Conservation (phyloP, 257 asterid genomes). For the Primulina tabacum region DNA sequence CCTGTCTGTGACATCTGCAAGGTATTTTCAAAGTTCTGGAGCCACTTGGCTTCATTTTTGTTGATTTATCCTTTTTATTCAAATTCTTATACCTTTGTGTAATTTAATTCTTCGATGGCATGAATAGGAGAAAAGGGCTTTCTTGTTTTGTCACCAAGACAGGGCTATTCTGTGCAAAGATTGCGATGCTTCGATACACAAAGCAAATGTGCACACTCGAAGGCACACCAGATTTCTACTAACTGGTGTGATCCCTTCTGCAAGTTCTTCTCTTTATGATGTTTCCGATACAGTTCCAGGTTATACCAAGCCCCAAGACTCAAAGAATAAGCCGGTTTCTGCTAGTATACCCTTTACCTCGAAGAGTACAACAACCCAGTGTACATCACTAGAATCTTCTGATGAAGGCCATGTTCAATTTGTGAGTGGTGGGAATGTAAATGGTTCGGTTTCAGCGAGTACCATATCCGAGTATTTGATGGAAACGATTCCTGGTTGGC, state of each 20-base stretch:
- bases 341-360: constrained; percentile 21
- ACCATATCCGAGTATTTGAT: constrained; percentile 80
- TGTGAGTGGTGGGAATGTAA: constrained; percentile 23
- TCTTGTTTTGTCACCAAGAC: constrained; percentile 89
- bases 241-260: constrained; percentile 64
- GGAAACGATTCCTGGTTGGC: constrained; percentile 87
- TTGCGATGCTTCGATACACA: constrained; percentile 75
- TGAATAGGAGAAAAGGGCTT: constrained; percentile 71
- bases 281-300: constrained; percentile 36
- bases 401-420: constrained; percentile 20
- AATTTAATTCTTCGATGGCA: not conserved
- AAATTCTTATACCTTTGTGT: not conserved
- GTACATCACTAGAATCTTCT: constrained; percentile 16
- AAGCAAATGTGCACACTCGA: constrained; percentile 63
- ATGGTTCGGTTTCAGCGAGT: constrained; percentile 34
- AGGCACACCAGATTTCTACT: constrained; percentile 78
- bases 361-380: constrained; percentile 25
- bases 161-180: constrained; percentile 82
- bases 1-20: constrained; percentile 84
- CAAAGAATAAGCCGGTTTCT: constrained; percentile 24
- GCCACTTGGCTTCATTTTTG: not conserved
- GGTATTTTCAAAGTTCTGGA: constrained; percentile 31
- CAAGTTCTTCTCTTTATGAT: constrained; percentile 41
- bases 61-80: too few species aligned
- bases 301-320: constrained; percentile 25